A percentile compares a stretch with the other conserved stretches of the same genome.
These are phyloP conservation scores for Fusarium torulosum DNA, from an alignment of 2,329 filamentous ascomycete genomes.

Conservation along the genomic window DNA sequence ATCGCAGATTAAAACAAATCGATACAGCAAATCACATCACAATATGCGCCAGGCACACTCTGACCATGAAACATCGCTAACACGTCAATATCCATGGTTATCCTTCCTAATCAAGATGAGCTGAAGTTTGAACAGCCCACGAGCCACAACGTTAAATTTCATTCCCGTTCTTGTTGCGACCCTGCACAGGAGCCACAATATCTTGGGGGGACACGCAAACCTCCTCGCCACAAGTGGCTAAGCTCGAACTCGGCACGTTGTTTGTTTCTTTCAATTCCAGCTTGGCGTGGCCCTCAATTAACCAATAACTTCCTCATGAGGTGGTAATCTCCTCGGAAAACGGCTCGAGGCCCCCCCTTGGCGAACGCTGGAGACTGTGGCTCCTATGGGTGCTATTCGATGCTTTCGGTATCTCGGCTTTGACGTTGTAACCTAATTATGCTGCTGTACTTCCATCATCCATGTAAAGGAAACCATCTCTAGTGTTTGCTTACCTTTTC, in stretches of 20 bases:
- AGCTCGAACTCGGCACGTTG: constrained; percentile 38
- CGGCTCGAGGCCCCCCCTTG: constrained; percentile 38
- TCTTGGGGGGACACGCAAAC: constrained; percentile 44
- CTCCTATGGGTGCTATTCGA: constrained; percentile 12
- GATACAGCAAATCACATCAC: constrained; percentile 27
- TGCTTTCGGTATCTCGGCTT: neutral
- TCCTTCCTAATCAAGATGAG: constrained; percentile 37
- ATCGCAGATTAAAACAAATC: constrained; percentile 34
- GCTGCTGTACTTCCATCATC: constrained; percentile 16
- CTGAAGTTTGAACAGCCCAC: constrained; percentile 27
- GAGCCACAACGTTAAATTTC: constrained; percentile 41
- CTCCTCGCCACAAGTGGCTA: constrained; percentile 49
- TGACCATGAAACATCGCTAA: constrained; percentile 37
- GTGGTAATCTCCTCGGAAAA: constrained; percentile 28
- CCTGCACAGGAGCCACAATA: constrained; percentile 20
- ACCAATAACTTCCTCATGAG: constrained; percentile 19
- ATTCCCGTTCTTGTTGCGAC: constrained; percentile 22
- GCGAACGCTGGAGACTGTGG: constrained; percentile 17
- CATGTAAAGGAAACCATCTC: neutral
- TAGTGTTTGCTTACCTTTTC: constrained; percentile 11
- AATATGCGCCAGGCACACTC: constrained; percentile 5
- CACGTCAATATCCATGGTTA: constrained; percentile 16
- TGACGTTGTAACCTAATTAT: constrained; percentile 7
- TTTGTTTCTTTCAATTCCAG: constrained; percentile 15
- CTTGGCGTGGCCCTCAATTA: constrained; percentile 18